Evolutionary conservation across 257 asterid genomes (phyloP), one percentile per base, ranked within the genome.

Genomic region (Jacaranda copaia): DNA sequence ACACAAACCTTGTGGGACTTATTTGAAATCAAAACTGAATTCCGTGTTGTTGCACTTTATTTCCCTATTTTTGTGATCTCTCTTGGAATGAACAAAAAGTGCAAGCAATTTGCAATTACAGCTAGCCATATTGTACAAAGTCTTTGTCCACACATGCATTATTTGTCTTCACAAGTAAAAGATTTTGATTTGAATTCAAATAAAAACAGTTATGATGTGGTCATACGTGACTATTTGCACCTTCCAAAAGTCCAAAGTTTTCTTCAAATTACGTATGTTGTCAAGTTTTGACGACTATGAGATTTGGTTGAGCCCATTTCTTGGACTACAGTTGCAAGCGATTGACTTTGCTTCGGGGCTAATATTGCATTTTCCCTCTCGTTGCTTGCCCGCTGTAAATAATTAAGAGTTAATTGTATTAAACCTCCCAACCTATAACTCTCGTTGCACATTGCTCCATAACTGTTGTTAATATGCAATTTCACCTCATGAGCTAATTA

Each of bases 161-260:
- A 12, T 36, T 53, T 53, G 70, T 19, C 52, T 46, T 39, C 56
- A 55, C 79, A 72, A 72, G 52, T 12, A 62, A 14, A 48, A 56
- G 53, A 78, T 62, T 25, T 80, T 78, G 62, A 61, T 25, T 80
- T 78, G 62, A 61, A 52, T 73, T 74, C 43, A 82, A 64, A 70
- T 36, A 25, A 62, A 57, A 63, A 12, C 69, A 20, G 81, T 77
- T 59, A 32, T 45, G 58, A 52, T 60, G 20, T n/a, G 46, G 68
- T 77, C 72, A 81, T 56, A 25, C 56, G 40, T 15, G 51, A 72
- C 72, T 72, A 68, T 60, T 81, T 60, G 73, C 74, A 32, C 76
- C 53, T 19, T 25, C 9, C 11, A 62, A 32, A 48, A 20, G 52
- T 38, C 59, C 45, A 39, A 15, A 35, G 35, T 64, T 49, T 19